phyloP scores from a whole-genome alignment of 2,329 filamentous ascomycete genomes.

The Colletotrichum camelliae region DNA sequence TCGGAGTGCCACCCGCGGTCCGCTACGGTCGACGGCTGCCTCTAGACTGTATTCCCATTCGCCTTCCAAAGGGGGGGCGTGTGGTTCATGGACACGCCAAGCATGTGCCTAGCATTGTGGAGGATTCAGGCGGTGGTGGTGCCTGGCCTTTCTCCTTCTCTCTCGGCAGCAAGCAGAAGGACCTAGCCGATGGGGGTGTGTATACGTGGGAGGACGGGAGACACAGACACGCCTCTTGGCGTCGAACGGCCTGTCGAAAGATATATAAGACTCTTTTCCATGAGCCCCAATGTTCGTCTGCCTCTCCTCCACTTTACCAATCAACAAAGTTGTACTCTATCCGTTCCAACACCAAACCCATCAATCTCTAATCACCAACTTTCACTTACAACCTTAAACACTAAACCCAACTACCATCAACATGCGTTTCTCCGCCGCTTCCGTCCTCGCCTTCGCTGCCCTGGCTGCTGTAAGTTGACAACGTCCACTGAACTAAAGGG shows the following conservation, averaged over 20 bases:
- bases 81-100: neutral
- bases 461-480: conserved; percentile 29
- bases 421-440: conserved; percentile 49
- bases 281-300: neutral
- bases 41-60: neutral
- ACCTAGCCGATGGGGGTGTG: neutral
- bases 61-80: neutral
- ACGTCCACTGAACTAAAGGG: neutral
- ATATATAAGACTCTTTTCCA: conserved; percentile 20
- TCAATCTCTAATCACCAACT: neutral
- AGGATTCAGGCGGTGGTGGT: conserved; percentile 5
- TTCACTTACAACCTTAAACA: neutral
- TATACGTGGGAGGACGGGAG: neutral
- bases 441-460: conserved; percentile 41
- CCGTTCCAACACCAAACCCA: neutral
- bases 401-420: conserved; percentile 24
- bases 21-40: neutral
- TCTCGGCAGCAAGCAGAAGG: conserved; percentile 3
- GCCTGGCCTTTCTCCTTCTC: neutral
- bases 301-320: neutral
- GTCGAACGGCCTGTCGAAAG: neutral
- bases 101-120: conserved; percentile 5
- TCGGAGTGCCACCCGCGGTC: conserved; percentile 19
- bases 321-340: neutral
- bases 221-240: neutral